Percentiles rank a stretch among this genome's conserved stretches.
Evolutionary conservation across 208 protist genomes (phyloP).

Genomic region (Endotrypanum monterogeii): DNA sequence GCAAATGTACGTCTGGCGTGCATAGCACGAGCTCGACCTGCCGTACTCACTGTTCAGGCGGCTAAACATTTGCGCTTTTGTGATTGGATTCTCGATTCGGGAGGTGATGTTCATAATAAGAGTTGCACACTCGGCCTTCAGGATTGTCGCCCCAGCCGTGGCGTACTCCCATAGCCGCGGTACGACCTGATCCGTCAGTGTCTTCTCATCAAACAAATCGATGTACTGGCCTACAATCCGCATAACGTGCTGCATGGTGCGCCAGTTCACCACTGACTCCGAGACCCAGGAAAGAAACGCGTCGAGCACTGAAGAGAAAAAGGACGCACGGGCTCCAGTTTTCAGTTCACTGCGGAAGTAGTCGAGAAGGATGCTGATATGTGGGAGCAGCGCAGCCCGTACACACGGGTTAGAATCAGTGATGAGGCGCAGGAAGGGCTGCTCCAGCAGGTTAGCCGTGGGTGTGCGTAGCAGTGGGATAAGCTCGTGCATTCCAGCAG

Average conservation of each 20-base stretch:
- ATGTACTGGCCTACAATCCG: constrained; percentile 59
- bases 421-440: constrained; percentile 71
- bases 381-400: constrained; percentile 45
- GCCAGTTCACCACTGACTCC: constrained; percentile 61
- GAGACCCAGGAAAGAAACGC: constrained; percentile 43
- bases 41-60: constrained; percentile 88
- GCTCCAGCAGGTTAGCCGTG: constrained; percentile 62
- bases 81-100: constrained; percentile 38
- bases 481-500: constrained; percentile 87
- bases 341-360: constrained; percentile 66
- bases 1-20: constrained; percentile 69
- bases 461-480: constrained; percentile 63
- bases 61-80: constrained; percentile 78
- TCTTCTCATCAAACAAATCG: constrained; percentile 49
- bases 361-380: constrained; percentile 68
- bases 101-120: constrained; percentile 58
- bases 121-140: constrained; percentile 68
- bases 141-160: constrained; percentile 54
- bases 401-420: constrained; percentile 60
- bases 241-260: constrained; percentile 70
- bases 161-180: constrained; percentile 63
- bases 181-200: constrained; percentile 68
- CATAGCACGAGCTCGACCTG: constrained; percentile 61
- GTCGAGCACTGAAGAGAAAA: constrained; percentile 62
- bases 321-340: constrained; percentile 31